Conservation (phyloP, 2,329 filamentous ascomycete species). For the Macrophomina pseudophaseolina region DNA sequence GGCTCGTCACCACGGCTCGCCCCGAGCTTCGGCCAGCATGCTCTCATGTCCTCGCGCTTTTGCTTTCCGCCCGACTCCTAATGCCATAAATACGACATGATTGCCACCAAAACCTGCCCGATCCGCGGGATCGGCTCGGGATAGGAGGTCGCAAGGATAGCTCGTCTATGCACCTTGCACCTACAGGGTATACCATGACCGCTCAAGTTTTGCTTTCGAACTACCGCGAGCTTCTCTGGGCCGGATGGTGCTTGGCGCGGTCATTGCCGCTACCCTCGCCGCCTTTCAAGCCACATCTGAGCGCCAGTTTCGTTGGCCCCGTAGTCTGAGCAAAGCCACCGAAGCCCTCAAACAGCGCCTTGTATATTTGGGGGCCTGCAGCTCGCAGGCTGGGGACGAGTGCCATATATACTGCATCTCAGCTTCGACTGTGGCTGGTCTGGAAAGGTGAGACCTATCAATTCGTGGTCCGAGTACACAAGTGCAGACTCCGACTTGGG, state of each 20-base stretch:
- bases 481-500: neutral
- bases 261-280: slow-evolving; percentile 1
- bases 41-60: neutral
- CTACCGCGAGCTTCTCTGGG: slow-evolving; percentile 20
- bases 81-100: neutral
- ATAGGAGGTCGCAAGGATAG: neutral
- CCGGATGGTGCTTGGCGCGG: slow-evolving; percentile 9
- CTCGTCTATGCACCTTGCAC: neutral
- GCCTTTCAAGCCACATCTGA: neutral
- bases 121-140: neutral
- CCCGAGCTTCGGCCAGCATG: neutral
- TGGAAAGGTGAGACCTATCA: slow-evolving; percentile 7
- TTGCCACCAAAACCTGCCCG: neutral
- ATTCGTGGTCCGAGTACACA: slow-evolving; percentile 8
- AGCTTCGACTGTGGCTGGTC: slow-evolving; percentile 5
- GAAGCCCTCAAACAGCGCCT: neutral
- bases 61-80: slow-evolving; percentile 1
- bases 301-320: neutral
- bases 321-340: slow-evolving; percentile 1
- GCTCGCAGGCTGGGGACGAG: neutral
- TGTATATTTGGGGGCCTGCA: neutral
- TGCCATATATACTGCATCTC: neutral
- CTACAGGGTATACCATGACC: neutral
- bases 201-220: slow-evolving; percentile 10
- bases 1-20: neutral